phyloP scores from a whole-genome alignment of 805 yeast genomes.

The Starmera amethionina region DNA sequence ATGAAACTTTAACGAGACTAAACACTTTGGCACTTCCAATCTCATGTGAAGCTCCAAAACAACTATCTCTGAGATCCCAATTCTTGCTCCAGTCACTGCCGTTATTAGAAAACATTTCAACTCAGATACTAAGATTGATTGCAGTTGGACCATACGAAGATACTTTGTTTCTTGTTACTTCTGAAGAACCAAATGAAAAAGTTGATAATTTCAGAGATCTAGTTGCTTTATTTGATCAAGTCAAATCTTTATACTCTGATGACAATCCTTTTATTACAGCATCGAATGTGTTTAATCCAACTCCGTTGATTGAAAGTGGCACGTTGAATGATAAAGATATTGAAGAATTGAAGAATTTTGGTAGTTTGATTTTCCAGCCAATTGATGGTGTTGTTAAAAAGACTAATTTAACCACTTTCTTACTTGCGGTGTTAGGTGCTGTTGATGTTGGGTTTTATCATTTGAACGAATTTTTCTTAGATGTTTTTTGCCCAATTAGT shows the following conservation, averaged over 20 bases:
- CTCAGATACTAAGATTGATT: constrained; percentile 67
- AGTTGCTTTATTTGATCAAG: constrained; percentile 68
- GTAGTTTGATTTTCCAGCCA: constrained; percentile 3
- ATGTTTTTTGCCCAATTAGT: constrained; percentile 70
- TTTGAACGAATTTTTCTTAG: constrained; percentile 75
- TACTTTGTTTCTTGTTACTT: constrained; percentile 58
- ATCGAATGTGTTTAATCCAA: constrained; percentile 28
- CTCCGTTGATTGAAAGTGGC: no score
- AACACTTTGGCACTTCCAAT: constrained; percentile 55
- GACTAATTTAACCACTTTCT: constrained; percentile 79
- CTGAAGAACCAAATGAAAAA: constrained; percentile 53
- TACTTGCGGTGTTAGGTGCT: constrained; percentile 78
- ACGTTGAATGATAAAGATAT: constrained; percentile 43
- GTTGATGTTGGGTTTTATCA: constrained; percentile 82
- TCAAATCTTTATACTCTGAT: constrained; percentile 55
- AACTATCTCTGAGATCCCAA: constrained; percentile 44
- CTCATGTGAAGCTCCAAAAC: constrained; percentile 44
- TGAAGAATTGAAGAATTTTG: constrained; percentile 9
- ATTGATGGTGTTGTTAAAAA: constrained; percentile 50
- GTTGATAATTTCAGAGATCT: constrained; percentile 55
- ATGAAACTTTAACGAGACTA: constrained; percentile 25
- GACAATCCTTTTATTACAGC: constrained; percentile 67
- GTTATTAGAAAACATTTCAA: constrained; percentile 69
- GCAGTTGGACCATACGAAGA: constrained; percentile 71
- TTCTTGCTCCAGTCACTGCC: constrained; percentile 61